Evolutionary conservation across 2,329 filamentous ascomycete species (phyloP), one percentile per base, ranked within the genome.

Genomic region (Penicillium digitatum): DNA sequence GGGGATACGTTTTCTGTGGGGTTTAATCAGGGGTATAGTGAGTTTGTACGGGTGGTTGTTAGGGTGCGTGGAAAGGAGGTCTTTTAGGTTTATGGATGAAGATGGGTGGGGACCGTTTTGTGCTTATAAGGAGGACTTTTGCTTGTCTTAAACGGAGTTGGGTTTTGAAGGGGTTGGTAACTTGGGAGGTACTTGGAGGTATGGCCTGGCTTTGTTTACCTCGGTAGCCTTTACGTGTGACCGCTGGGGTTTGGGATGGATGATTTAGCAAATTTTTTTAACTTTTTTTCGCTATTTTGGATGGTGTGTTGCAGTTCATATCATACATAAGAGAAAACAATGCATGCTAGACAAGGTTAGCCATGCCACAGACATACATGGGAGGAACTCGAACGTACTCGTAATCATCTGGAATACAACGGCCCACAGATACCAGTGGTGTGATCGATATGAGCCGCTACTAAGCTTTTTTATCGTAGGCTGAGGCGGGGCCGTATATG

Each of bases 61-160:
- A 12, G 31, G 3, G 42, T 34, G 4, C 29, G 42, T 12, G 47
- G 51, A 0, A n/a, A 43, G 10, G 34, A 54, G 31, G 7, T 48
- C 9, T 34, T 55, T 37, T 47, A 52, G 22, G 48, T 57, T 57
- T 9, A 38, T 38, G 31, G 55, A 47, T 6, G 55, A 57, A 34
- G 38, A 57, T 55, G 39, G 48, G 9, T 57, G 52, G 48, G 37
- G 20, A 14, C 55, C 48, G 20, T 52, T 55, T 43, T 57, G 55
- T 47, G 32, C n/a, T 4, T 57, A 37, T 18, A 32, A 55, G 31
- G 24, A 48, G 31, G 47, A 52, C 47, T 5, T 54, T 54, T 35
- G 44, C 18, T 8, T 20, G 52, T 8, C 44, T 57, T 22, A 53
- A 48, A 12, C 6, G 29, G 14, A 44, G 56, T 40, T 20, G 55